Base-by-base conservation (phyloP, 768 basidiomycete genomes). In the Macrocybe gigantea region DNA sequence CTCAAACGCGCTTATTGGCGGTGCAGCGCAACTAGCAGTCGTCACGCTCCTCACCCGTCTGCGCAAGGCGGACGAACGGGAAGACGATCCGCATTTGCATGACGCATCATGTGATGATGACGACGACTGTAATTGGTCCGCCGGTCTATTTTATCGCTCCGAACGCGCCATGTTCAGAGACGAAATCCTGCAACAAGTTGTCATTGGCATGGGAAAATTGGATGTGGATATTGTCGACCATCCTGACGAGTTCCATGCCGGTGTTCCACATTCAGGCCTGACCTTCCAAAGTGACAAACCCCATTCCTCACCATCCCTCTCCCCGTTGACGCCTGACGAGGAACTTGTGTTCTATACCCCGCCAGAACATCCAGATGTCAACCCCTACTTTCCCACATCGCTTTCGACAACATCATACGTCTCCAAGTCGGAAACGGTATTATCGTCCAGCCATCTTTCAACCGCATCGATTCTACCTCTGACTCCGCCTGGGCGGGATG, bases 151-250 rank as follows among this genome's bases (percentile, higher is more conserved):
- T 61, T 75, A 76, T 5, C 58, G 45, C 36, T 57, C 65, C 14
- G 81, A 90, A 55, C 71, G 85, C 48, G 68, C 68, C 5, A 65
- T 89, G 61, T 80, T 96, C 53, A 83, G 88, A 58, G 75, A 80
- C 32, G 93, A 95, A 66, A 76, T 97, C 38, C 61, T 95, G 6
- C 77, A 87, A 47, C 89, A 91, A 33, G 83, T 97, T 52, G 83
- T 95, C 47, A 83, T 96, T 45, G 93, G 92, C 31, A 88, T 97
- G 74, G 90, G 90, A 7, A 73, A 82, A 14, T 72, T 97, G 3
- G 77, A 75, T 54, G 66, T 72, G 15, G 64, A 69, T 46, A 39
- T 54, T 12, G 60, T 66, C 11, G 55, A 60, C 10, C 58, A 61
- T 29, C 33, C 53, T 15, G 52, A 56, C 43, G 43, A 45, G 22